Evolutionary conservation across 306 rosid species (phyloP), one percentile per base, ranked within the genome.

Genomic region (Cucurbita argyrosperma): DNA sequence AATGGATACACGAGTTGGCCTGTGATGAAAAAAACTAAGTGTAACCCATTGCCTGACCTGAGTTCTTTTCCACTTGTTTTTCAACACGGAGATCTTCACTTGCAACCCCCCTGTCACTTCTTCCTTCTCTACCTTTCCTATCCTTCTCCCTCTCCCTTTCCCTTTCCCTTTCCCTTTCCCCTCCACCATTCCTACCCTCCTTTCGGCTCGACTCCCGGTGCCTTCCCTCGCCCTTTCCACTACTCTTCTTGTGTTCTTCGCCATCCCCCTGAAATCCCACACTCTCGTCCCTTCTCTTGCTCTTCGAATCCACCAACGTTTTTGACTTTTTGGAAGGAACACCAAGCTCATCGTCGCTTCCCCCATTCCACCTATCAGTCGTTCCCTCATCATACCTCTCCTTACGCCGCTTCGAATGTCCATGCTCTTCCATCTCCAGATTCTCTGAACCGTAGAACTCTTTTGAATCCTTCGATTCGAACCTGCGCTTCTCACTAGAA

Each of bases 341-440:
- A n/a, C 80, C 82, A 37, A 84, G 82, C 46, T 86, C 90, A 23
- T 86, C 92, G 4, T 89, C 92, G 7, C 92, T 96, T 5, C 97
- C 97, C 8, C 97, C 97, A 76, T 91, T 87, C 99, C 99, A 91
- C 83, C 99, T 81, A 51, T 95, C 99, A 49, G 87, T 85, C 8
- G 83, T 93, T 13, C 88, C 90, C 23, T 87, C 89, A 39, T 75
- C 86, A 46, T 54, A 69, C 77, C 86, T 77, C 70, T 86, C 99
- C 83, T 78, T 89, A 5, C 96, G 91, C 85, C 97, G 86, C 96
- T 89, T 95, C 5, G 90, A 88, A 7, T 89, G 85, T 21, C 80
- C 90, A 50, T 83, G 83, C 80, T 89, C 99, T 47, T 87, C 97
- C 4, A 79, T 77, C 54, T 88, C 96, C 30, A 90, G 89, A 38